Base-by-base conservation (phyloP, 2,329 filamentous ascomycete species). In the Fusarium caatingaense region DNA sequence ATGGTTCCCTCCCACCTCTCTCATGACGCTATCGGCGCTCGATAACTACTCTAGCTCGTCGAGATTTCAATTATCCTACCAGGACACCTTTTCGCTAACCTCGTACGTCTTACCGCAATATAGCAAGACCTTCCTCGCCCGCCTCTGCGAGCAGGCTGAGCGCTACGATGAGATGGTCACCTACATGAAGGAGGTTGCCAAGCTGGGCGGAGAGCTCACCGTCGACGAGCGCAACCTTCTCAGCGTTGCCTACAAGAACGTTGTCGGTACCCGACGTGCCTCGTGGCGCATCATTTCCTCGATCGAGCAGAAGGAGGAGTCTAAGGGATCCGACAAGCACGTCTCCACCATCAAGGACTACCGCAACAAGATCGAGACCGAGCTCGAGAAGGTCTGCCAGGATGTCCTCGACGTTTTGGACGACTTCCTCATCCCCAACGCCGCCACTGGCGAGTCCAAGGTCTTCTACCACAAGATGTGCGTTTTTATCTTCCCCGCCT, bases 401-500 rank as follows among this genome's bases (percentile, higher is more conserved):
- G 95, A 98, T 86, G 93, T 98, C 76, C 92, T 98, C 76, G 92
- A 97, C 78, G 95, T 98, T 76, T 88, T 98, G 74, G 94, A 98
- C 82, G 88, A 97, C 80, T 91, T 90, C 81, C 88, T 98, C 79
- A 98, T 98, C 81, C 94, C 94, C 83, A 95, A 96, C 85, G 95
- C 95, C 80, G 92, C 96, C 85, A 92, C 93, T 75, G 95, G 95
- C 86, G 95, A 98, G 89, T 97, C 94, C 83, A 98, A 98, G 91
- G 95, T 98, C 82, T 98, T 98, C 85, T 98, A 98, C 88, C 94
- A 98, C 92, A 98, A 98, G 91, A 98, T 98, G 95, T 98, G 86
- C 77, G 93, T 88, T 72, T 64, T 72, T 68, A 69, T 47, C 53
- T 61, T 68, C 66, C 60, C 57, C 50, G 60, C 62, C 69, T 60